Evolutionary conservation across 768 basidiomycete species (phyloP), one percentile per base, ranked within the genome.

Genomic region (Leccinum imitatum): DNA sequence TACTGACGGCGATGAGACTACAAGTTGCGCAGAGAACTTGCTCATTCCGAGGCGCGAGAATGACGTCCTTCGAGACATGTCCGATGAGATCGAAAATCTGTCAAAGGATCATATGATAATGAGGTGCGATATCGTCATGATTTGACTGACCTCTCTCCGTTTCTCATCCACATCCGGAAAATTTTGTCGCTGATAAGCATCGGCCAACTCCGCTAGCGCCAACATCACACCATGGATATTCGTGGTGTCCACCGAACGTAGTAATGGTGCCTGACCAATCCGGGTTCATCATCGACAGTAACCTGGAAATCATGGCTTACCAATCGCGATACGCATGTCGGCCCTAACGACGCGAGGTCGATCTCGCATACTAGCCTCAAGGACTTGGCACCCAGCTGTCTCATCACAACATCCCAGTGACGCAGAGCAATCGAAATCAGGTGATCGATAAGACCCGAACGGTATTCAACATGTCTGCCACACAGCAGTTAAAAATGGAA

Each of bases 391-490:
- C 87, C 91, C 11, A 93, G 76, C 57, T 84, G 80, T 57, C 95
- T 82, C 84, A 98, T 89, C 25, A 81, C 73, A 4, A 82, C 72
- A 69, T 98, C 95, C 95, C 95, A 98, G 73, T 98, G 96, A 55
- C 90, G 80, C 56, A 96, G 68, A 0, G 89, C 87, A 48, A 89
- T 85, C 61, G 84, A 77, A 41, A 91, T 71, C 46, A 97, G 70
- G 70, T 96, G 92, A 55, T 87, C 79, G 51, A 94, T 73, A 56
- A 98, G 77, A 61, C 76, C 80, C 2, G 76, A 60, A 33, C 89
- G 83, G 72, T 98, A 98, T 67, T 90, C 90, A 30, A 69, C 63
- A 72, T 95, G 89, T 66, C 96, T 98, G 62, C 39, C 30, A 55
- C 17, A 57, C 39, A 52, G 11, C 54, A 58, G 39, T 58, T 60